Evolutionary conservation across 192 early-diverging fungal genomes (phyloP).

Genomic region (Neocallimastix lanati): DNA sequence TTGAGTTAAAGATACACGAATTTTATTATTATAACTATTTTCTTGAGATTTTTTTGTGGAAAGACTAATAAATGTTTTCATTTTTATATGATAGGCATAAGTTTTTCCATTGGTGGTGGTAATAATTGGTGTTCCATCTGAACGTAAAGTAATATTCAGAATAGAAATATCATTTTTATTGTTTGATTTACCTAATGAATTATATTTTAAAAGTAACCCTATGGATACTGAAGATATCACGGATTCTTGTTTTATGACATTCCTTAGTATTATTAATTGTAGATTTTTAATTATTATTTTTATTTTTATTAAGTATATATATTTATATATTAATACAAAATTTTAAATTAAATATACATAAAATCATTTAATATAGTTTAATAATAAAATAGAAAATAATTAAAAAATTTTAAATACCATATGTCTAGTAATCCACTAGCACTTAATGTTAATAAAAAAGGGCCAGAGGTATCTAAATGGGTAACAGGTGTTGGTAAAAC

Average conservation of each 20-base stretch:
- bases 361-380: no score
- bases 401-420: no score
- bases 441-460: slow-evolving; percentile 47
- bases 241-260: slow-evolving; percentile 28
- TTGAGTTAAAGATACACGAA: slow-evolving; percentile 5
- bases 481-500: slow-evolving; percentile 40
- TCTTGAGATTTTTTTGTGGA: not conserved
- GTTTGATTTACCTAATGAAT: slow-evolving; percentile 8
- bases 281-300: no score
- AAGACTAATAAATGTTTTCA: slow-evolving; percentile 37
- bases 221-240: slow-evolving; percentile 35
- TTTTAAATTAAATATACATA: no score
- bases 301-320: no score
- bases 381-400: no score
- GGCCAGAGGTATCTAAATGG: slow-evolving; percentile 27
- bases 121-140: slow-evolving; percentile 44
- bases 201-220: slow-evolving; percentile 32
- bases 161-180: slow-evolving; percentile 21
- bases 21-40: slow-evolving; percentile 8
- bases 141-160: slow-evolving; percentile 25
- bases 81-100: slow-evolving; percentile 41
- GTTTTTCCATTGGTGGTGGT: slow-evolving; percentile 37
- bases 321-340: no score
- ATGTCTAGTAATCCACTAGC: slow-evolving; percentile 38
- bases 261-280: no score